phyloP scores from a whole-genome alignment of 2,329 filamentous ascomycete species.

The Ophiocordyceps camponoti-saundersi region DNA sequence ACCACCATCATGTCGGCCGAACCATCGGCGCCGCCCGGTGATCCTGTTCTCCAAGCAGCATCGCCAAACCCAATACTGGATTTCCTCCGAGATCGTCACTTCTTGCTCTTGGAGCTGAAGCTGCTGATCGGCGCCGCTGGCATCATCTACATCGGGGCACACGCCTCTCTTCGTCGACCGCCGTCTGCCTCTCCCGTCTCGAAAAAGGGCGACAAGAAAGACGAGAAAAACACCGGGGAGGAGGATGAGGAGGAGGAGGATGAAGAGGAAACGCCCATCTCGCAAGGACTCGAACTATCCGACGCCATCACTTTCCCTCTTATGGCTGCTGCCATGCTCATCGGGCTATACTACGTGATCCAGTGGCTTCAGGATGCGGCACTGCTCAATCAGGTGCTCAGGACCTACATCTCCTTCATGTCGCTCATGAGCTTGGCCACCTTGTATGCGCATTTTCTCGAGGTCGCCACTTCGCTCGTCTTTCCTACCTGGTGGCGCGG shows the following conservation, averaged over 20 bases:
- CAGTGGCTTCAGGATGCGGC: slow-evolving; percentile 73
- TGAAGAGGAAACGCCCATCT: slow-evolving; percentile 24
- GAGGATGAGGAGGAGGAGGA: slow-evolving; percentile 24
- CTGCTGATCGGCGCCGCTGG: slow-evolving; percentile 52
- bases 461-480: slow-evolving; percentile 45
- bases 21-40: slow-evolving; percentile 6
- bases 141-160: slow-evolving; percentile 70
- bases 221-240: slow-evolving; percentile 25
- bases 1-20: slow-evolving; percentile 5
- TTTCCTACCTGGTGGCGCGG: slow-evolving; percentile 57
- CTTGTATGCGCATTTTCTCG: slow-evolving; percentile 55
- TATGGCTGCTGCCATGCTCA: slow-evolving; percentile 54
- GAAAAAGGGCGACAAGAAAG: slow-evolving; percentile 24
- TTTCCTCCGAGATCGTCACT: slow-evolving; percentile 18
- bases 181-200: slow-evolving; percentile 52
- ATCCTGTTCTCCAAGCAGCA: neutral
- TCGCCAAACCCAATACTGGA: slow-evolving; percentile 10
- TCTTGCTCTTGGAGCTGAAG: slow-evolving; percentile 27
- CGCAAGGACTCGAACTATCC: slow-evolving; percentile 39
- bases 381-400: slow-evolving; percentile 66
- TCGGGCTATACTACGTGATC: slow-evolving; percentile 71
- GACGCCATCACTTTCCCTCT: slow-evolving; percentile 80
- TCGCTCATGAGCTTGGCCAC: slow-evolving; percentile 62
- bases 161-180: slow-evolving; percentile 71
- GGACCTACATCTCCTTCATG: slow-evolving; percentile 67